phyloP scores from a whole-genome alignment of 768 basidiomycete genomes.

The Clavulina sp. region DNA sequence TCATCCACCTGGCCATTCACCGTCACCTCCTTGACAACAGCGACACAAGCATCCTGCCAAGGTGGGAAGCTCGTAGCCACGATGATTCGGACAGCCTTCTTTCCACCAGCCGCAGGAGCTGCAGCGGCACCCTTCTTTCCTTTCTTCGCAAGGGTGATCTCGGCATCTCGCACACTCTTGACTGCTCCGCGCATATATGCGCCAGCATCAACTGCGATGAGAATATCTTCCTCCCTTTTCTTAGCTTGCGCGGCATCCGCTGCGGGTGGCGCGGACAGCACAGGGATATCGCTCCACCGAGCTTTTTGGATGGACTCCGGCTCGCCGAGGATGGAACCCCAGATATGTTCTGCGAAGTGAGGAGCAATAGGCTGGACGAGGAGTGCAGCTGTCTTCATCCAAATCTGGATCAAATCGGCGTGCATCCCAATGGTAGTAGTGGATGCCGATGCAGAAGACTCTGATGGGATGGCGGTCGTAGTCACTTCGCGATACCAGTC shows the following conservation, averaged over 20 bases:
- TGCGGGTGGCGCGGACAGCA: conserved; percentile 23
- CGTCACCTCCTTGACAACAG: conserved; percentile 46
- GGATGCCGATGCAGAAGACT: background rate
- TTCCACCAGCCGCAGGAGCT: conserved; percentile 57
- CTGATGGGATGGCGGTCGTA: background rate
- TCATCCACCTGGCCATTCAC: conserved; percentile 60
- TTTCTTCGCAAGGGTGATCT: conserved; percentile 60
- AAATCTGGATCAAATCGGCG: conserved; percentile 64
- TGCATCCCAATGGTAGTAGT: conserved; percentile 76
- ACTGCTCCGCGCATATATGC: conserved; percentile 81
- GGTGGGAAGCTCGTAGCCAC: conserved; percentile 81
- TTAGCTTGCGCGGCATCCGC: conserved; percentile 39
- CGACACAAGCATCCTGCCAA: conserved; percentile 81
- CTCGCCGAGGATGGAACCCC: conserved; percentile 55
- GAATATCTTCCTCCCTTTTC: too few relatives aligned
- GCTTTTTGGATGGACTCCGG: conserved; percentile 66
- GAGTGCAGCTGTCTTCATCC: conserved; percentile 67
- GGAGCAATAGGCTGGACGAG: conserved; percentile 78
- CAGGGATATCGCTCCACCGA: conserved; percentile 45
- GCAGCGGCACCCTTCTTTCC: conserved; percentile 50
- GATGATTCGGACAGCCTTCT: conserved; percentile 69
- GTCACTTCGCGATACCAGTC: conserved; percentile 97
- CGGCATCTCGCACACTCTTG: conserved; percentile 82
- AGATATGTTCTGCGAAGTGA: conserved; percentile 87
- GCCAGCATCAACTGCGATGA: conserved; percentile 42